These are phyloP conservation scores for Lagenidium sp. DNA, from an alignment of 352 stramenopile species.

Conservation along the genomic window DNA sequence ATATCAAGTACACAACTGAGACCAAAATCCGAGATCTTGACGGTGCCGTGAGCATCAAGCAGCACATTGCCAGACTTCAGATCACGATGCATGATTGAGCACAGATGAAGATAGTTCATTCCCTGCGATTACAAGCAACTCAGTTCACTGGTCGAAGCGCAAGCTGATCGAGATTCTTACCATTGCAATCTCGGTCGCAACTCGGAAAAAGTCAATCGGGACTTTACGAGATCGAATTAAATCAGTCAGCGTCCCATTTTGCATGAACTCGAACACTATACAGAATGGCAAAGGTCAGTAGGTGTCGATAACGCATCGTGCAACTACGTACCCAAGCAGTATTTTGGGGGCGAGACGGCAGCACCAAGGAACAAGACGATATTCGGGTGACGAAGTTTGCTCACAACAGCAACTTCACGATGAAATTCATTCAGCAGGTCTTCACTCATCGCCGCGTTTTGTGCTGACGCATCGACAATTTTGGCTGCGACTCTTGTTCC, in stretches of 20 bases:
- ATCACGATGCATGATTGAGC: conserved; percentile 93
- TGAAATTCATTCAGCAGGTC: conserved; percentile 83
- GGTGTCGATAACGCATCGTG: too few species aligned
- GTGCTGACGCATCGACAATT: conserved; percentile 63
- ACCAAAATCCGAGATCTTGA: conserved; percentile 87
- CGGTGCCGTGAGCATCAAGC: conserved; percentile 68
- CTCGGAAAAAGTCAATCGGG: conserved; percentile 74
- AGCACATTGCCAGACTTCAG: conserved; percentile 95
- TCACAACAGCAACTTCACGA: conserved; percentile 77
- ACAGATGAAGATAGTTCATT: conserved; percentile 93
- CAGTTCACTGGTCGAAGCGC: background rate
- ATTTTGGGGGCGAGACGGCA: conserved; percentile 65
- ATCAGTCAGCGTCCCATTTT: conserved; percentile 78
- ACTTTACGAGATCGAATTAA: conserved; percentile 60
- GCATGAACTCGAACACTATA: conserved; percentile 84
- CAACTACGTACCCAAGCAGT: conserved; percentile 57
- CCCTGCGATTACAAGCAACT: conserved; percentile 40
- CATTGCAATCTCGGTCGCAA: conserved; percentile 74
- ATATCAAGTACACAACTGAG: conserved; percentile 82
- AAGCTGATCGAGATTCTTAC: conserved; percentile 13
- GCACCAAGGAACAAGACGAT: conserved; percentile 82
- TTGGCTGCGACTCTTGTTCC: conserved; percentile 75
- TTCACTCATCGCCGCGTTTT: conserved; percentile 55
- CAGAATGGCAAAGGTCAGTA: background rate
- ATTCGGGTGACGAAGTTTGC: conserved; percentile 79